phyloP scores from a whole-genome alignment of 1,284 basidiomycete genomes.

The Ganoderma resinaceum region DNA sequence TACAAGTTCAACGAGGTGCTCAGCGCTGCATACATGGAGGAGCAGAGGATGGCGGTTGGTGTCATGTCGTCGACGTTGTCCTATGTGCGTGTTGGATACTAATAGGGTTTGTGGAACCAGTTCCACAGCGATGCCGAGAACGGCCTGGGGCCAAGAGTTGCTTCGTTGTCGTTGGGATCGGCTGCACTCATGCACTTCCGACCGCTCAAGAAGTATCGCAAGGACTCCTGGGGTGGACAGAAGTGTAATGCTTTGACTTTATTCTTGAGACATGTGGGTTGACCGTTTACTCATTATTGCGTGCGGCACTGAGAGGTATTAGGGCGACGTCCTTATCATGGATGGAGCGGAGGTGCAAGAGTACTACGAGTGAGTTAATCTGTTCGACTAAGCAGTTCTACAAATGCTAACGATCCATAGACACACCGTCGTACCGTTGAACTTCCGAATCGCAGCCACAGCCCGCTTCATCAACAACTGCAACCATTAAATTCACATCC shows the following conservation, averaged over 20 bases:
- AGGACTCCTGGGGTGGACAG: slow-evolving; percentile 42
- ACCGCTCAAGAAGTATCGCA: slow-evolving; percentile 43
- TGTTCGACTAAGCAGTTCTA: not conserved
- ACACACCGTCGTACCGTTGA: slow-evolving; percentile 56
- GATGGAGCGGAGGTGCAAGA: slow-evolving; percentile 70
- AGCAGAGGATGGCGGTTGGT: slow-evolving; percentile 81
- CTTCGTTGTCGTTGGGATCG: slow-evolving; percentile 75
- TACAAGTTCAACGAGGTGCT: slow-evolving; percentile 76
- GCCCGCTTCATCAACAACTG: slow-evolving; percentile 52
- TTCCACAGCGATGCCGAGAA: slow-evolving; percentile 80
- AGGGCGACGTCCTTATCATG: slow-evolving; percentile 83
- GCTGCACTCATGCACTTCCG: slow-evolving; percentile 81
- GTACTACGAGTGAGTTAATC: slow-evolving; percentile 66
- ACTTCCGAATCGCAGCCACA: slow-evolving; percentile 62
- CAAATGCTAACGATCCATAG: slow-evolving; percentile 36
- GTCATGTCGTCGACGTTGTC: not conserved
- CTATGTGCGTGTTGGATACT: not conserved
- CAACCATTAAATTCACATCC: not conserved
- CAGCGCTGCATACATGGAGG: slow-evolving; percentile 82
- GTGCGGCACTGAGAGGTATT: slow-evolving; percentile 5
- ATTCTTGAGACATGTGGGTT: slow-evolving; percentile 69
- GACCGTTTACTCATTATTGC: not conserved
- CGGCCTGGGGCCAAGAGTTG: slow-evolving; percentile 74
- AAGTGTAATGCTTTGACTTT: slow-evolving; percentile 55
- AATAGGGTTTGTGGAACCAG: slow-evolving; percentile 43